Evolutionary conservation across 2,329 filamentous ascomycete genomes (phyloP), one percentile per base, ranked within the genome.

Genomic region (Alternaria arbusti): DNA sequence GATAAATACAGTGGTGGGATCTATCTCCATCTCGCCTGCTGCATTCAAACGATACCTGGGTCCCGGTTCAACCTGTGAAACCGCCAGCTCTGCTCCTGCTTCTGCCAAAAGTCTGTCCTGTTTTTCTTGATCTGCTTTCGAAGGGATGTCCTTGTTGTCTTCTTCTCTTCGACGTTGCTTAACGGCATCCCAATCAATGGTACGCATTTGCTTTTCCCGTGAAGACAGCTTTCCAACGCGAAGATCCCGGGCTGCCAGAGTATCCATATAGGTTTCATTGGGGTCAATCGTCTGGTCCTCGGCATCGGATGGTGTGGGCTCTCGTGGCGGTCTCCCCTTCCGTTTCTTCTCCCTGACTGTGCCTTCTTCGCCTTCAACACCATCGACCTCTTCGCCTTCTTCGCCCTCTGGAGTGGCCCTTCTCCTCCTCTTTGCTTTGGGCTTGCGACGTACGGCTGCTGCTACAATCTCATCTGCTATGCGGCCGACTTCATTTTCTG

Each of bases 201-300:
- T 85, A 45, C 89, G 87, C 70, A 96, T 89, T 72, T 91, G 89
- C 71, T 89, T 88, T 69, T 93, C 91, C 4, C 90, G 86, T 72
- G 89, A 90, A 59, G 93, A 94, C 63, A 90, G 89, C 76, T 91
- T 92, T 61, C 92, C 92, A 59, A 90, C 90, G 22, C 91, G 82
- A 23, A 78, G 73, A 43, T 76, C 72, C 20, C 93, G 90, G 65
- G 86, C 87, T 54, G 88, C 91, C 4, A 96, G 80, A 61, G 93
- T 90, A 46, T 85, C 86, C 89, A 96, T 93, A 57, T 88, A 92
- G 25, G 91, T 85, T 4, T 85, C 86, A 23, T 86, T 86, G 22
- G 88, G 83, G 73, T 94, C 90, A 58, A 95, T 89, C 72, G 72
- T 63, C 54, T 73, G 80, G 50, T 79, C 67, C 66, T 80, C 78